Evolutionary conservation across 805 yeast species (phyloP).

Genomic region (Yarrowia sp.): DNA sequence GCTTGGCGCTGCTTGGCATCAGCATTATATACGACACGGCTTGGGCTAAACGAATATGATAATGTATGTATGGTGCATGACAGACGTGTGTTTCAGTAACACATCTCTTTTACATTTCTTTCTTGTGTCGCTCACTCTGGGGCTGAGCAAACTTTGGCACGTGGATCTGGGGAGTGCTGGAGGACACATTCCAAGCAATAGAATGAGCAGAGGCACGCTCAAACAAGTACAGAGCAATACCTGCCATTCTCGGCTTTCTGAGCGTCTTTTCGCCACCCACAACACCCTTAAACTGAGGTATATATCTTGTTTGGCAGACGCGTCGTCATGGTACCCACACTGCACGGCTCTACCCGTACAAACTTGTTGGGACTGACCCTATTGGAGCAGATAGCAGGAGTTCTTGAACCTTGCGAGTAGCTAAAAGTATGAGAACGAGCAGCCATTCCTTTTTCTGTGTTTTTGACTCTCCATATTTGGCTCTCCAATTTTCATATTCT

Average conservation of each 20-base stretch:
- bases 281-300: not conserved
- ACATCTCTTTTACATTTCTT: slow-evolving; percentile 30
- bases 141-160: slow-evolving; percentile 31
- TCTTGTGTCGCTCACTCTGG: slow-evolving; percentile 4
- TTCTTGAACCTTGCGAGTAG: slow-evolving; percentile 4
- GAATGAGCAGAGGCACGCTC: not conserved
- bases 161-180: not conserved
- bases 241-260: not conserved
- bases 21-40: slow-evolving; percentile 31
- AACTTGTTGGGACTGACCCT: slow-evolving; percentile 3
- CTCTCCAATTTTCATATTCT: not conserved
- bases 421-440: not conserved
- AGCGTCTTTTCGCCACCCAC: not conserved
- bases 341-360: slow-evolving; percentile 5
- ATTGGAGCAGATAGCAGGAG: slow-evolving; percentile 25
- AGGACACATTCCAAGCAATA: not conserved
- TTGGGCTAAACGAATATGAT: slow-evolving; percentile 18
- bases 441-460: no score
- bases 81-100: slow-evolving; percentile 8
- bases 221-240: not conserved
- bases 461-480: not conserved
- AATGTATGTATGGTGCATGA: slow-evolving; percentile 35
- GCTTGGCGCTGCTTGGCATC: slow-evolving; percentile 26
- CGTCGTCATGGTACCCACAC: slow-evolving; percentile 20
- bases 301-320: not conserved